phyloP scores from a whole-genome alignment of 2,329 filamentous ascomycete species.

The Sarocladium oryzae region DNA sequence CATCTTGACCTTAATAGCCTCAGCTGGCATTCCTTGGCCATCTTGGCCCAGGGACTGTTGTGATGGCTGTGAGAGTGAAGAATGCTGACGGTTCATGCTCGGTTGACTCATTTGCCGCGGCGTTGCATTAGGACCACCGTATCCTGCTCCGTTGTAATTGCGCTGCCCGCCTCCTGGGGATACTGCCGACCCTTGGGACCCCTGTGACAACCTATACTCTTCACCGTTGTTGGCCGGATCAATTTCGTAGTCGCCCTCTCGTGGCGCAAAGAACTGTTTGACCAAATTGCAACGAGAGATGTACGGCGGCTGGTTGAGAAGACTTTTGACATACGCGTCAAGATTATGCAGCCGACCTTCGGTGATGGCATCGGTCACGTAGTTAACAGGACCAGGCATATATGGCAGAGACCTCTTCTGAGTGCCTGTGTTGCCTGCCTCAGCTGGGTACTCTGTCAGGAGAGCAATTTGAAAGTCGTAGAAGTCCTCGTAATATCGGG shows the following conservation, averaged over 20 bases:
- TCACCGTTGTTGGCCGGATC: conserved; percentile 64
- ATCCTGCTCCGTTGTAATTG: conserved; percentile 52
- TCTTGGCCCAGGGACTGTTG: conserved; percentile 12
- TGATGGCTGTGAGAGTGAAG: conserved; percentile 37
- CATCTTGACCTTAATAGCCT: conserved; percentile 86
- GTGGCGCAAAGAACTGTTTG: conserved; percentile 82
- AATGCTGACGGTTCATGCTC: conserved; percentile 32
- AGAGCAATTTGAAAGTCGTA: conserved; percentile 98
- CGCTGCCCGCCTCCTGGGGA: conserved; percentile 53
- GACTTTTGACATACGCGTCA: conserved; percentile 90
- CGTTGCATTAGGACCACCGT: conserved; percentile 47
- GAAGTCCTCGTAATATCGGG: conserved; percentile 95
- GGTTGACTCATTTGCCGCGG: conserved; percentile 31
- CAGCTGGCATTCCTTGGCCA: conserved; percentile 26
- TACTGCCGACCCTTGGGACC: conserved; percentile 56
- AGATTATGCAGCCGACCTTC: conserved; percentile 88
- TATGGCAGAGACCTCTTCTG: conserved; percentile 83
- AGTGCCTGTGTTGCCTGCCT: conserved; percentile 78
- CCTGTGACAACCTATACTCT: conserved; percentile 68
- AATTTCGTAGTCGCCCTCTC: conserved; percentile 89
- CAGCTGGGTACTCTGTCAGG: conserved; percentile 83
- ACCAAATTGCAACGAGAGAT: conserved; percentile 82
- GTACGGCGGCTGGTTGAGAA: conserved; percentile 74
- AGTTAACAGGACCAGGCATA: conserved; percentile 96
- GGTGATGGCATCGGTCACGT: conserved; percentile 96